Conservation (phyloP, 164 flowering plant genomes). For the Aristolochia californica region DNA sequence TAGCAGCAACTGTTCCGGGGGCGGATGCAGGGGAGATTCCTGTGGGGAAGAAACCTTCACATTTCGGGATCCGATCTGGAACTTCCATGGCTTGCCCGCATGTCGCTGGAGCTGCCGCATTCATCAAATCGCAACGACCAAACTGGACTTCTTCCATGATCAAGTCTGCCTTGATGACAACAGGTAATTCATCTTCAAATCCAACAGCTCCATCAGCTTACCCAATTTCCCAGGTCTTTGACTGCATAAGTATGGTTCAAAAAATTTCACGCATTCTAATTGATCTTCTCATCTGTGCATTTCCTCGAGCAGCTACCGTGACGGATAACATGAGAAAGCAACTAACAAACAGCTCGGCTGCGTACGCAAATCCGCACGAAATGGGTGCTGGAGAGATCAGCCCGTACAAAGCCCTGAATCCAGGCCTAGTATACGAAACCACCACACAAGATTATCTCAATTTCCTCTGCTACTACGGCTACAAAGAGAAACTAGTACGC, state of each 20-base stretch:
- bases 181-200: too few species aligned
- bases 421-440: constrained; percentile 70
- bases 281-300: too few species aligned
- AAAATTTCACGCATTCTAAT: neutral
- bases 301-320: constrained; percentile 36
- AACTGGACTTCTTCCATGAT: constrained; percentile 67
- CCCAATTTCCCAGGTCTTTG: too few species aligned
- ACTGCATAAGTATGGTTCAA: too few species aligned
- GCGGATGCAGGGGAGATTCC: constrained; percentile 25
- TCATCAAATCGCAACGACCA: constrained; percentile 43
- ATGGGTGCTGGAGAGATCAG: constrained; percentile 66
- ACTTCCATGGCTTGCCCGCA: constrained; percentile 97
- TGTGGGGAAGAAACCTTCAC: constrained; percentile 25
- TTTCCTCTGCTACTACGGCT: constrained; percentile 64
- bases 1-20: constrained; percentile 43
- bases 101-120: constrained; percentile 67
- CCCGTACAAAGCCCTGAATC: constrained; percentile 54
- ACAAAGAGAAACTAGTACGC: constrained; percentile 32
- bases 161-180: constrained; percentile 81
- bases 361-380: constrained; percentile 50
- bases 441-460: constrained; percentile 36
- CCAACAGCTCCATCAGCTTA: neutral
- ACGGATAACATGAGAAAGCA: constrained; percentile 42
- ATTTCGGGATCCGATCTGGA: constrained; percentile 48
- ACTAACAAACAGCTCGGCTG: constrained; percentile 34